Percentiles rank a stretch among this genome's conserved stretches.
phyloP scores from a whole-genome alignment of 345 rosid species.

The Diplotaxis tenuifolia region DNA sequence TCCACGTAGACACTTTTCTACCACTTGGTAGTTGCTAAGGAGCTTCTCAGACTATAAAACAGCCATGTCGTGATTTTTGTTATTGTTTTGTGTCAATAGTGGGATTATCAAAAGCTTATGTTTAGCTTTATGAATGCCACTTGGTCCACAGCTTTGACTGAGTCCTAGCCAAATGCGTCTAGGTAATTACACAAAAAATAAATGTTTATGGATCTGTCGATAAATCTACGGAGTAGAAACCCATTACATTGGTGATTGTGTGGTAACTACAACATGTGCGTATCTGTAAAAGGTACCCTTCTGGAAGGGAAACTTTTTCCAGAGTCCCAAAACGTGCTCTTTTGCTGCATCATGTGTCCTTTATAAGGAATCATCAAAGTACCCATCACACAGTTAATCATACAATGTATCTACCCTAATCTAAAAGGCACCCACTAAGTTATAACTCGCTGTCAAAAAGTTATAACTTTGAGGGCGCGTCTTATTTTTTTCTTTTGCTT shows the following conservation, averaged over 20 bases:
- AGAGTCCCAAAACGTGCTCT: constrained; percentile 9
- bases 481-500: constrained; percentile 13
- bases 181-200: background rate
- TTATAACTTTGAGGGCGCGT: background rate
- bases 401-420: constrained; percentile 24
- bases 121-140: background rate
- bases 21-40: constrained; percentile 3
- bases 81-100: background rate
- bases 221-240: background rate
- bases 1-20: constrained; percentile 8
- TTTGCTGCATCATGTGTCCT: constrained; percentile 18
- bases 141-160: background rate
- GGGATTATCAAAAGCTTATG: background rate
- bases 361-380: constrained; percentile 32
- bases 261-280: constrained; percentile 9
- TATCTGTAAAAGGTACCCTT: constrained; percentile 21
- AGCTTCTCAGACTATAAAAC: background rate
- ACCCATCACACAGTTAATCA: constrained; percentile 26
- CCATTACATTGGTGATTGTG: background rate
- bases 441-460: background rate
- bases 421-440: constrained; percentile 4
- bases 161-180: background rate
- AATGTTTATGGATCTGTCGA: background rate
- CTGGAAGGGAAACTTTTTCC: background rate
- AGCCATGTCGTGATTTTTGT: background rate